Evolutionary conservation across 495 filamentous ascomycete species (phyloP), one percentile per base, ranked within the genome.

Genomic region (Corynascus novoguineensis): DNA sequence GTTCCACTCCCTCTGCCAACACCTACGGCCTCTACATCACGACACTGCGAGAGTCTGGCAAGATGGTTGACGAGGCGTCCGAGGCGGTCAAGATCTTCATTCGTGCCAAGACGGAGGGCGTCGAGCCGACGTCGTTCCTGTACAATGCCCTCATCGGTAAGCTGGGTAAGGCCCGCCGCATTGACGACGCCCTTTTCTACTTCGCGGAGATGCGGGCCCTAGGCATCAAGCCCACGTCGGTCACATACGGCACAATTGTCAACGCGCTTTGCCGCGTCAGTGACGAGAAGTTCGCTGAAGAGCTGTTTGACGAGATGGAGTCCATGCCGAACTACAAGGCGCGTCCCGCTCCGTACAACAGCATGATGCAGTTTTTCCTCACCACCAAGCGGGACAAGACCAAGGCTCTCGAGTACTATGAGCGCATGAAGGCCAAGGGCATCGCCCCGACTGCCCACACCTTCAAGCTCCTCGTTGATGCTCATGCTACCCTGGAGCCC

Each of bases 291-390:
- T 96, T 97, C 66, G 93, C 93, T 46, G 93, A 97, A 66, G 89
- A 98, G 71, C 85, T 97, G 63, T 97, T 98, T 69, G 89, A 97
- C 63, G 95, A 98, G 76, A 98, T 98, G 93, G 93, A 98, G 76
- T 84, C 84, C 37, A 95, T 95, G 88, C 88, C 91, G 37, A 97
- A 97, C 76, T 98, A 97, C 83, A 96, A 97, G 77, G 89, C 93
- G 38, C 84, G 93, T 7, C 89, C 95, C 3, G 93, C 93, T 10
- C 93, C 93, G 4, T 98, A 98, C 79, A 97, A 98, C 76, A 92
- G 88, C 67, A 85, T 98, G 82, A 98, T 98, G 81, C 93, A 98
- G 71, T 97, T 95, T 78, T 98, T 97, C 83, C 82, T 97, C 57
- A 92, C 86, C 64, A 97, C 95, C 27, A 97, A 97, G 81, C 86